phyloP scores from a whole-genome alignment of 768 basidiomycete species.

The Ramaria sp. region DNA sequence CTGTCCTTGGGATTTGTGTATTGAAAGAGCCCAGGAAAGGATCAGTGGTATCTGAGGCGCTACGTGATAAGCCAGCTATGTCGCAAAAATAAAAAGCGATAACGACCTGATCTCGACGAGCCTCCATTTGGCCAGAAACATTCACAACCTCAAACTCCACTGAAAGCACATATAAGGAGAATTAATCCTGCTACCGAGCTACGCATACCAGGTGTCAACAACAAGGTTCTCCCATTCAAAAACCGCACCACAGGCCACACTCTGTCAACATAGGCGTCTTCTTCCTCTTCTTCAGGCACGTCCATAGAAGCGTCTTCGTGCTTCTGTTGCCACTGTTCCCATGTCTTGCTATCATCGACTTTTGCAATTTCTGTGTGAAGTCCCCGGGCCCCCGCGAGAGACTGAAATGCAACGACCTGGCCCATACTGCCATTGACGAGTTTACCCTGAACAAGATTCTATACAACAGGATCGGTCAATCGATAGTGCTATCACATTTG shows the following conservation, averaged over 20 bases:
- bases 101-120: conserved; percentile 45
- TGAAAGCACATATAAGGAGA: conserved; percentile 27
- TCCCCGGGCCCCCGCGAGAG: conserved; percentile 30
- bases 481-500: neutral
- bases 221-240: conserved; percentile 31
- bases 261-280: conserved; percentile 18
- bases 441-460: conserved; percentile 61
- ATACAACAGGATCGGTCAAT: neutral
- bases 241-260: conserved; percentile 58
- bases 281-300: too few species aligned
- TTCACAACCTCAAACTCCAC: conserved; percentile 55
- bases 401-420: conserved; percentile 36
- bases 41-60: conserved; percentile 65
- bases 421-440: conserved; percentile 69
- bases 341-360: conserved; percentile 20
- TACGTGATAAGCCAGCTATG: neutral
- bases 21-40: conserved; percentile 94
- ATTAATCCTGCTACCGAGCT: neutral
- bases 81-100: neutral
- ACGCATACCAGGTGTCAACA: conserved; percentile 20
- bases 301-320: neutral
- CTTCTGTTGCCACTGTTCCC: neutral
- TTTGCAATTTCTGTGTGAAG: conserved; percentile 28
- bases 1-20: conserved; percentile 97
- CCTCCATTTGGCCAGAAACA: conserved; percentile 47